Percentiles rank a stretch among this genome's conserved stretches.
Conservation (phyloP, 768 basidiomycete genomes). For the Kwoniella europaea region DNA sequence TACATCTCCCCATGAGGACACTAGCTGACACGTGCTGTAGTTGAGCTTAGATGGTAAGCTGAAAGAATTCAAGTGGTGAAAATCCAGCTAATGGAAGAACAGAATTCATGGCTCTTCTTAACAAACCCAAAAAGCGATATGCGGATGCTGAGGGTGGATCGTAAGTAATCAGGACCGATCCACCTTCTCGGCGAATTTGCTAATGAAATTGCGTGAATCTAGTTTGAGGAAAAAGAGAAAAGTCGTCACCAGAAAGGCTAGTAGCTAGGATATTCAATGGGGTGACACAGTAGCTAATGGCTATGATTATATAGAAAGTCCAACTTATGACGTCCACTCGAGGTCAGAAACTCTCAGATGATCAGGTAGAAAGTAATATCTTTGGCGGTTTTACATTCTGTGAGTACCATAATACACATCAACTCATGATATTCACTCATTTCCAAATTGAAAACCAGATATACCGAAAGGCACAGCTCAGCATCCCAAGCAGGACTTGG, state of each 20-base stretch:
- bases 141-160: slow-evolving; percentile 47
- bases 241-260: slow-evolving; percentile 34
- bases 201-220: slow-evolving; percentile 4
- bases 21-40: slow-evolving; percentile 13
- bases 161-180: slow-evolving; percentile 18
- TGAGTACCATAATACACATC: no score
- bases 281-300: not conserved
- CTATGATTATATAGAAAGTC: slow-evolving; percentile 30
- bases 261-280: not conserved
- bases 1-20: no score
- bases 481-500: slow-evolving; percentile 73
- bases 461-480: slow-evolving; percentile 65
- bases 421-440: not conserved
- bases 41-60: slow-evolving; percentile 38
- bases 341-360: slow-evolving; percentile 68
- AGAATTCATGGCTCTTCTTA: slow-evolving; percentile 45
- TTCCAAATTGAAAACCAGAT: slow-evolving; percentile 31
- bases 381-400: slow-evolving; percentile 81
- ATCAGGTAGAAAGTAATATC: slow-evolving; percentile 68
- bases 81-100: slow-evolving; percentile 1
- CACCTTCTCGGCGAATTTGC: not conserved
- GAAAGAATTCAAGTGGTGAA: no score
- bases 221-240: slow-evolving; percentile 43
- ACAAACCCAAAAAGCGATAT: slow-evolving; percentile 42
- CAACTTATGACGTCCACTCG: slow-evolving; percentile 60